Conservation (phyloP, 2,329 filamentous ascomycete genomes). For the Aspergillus sp. region DNA sequence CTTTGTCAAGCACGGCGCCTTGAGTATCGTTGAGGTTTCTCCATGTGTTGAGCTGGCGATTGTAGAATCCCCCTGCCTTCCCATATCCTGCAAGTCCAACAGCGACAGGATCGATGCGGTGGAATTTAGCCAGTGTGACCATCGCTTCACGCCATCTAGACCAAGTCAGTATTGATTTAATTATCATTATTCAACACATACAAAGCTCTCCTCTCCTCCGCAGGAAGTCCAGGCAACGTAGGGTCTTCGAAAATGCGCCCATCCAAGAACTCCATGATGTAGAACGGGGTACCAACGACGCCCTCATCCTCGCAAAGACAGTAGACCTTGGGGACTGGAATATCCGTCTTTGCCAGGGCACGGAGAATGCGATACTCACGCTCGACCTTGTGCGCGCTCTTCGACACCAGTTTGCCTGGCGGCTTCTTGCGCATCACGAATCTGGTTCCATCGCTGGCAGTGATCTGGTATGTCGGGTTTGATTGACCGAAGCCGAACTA, state of each 20-base stretch:
- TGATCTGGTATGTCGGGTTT: constrained; percentile 94
- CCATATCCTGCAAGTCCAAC: constrained; percentile 75
- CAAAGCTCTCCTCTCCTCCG: constrained; percentile 71
- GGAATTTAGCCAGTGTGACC: constrained; percentile 78
- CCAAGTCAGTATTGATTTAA: too few relatives aligned
- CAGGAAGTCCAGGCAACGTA: constrained; percentile 68
- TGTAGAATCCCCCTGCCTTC: constrained; percentile 73
- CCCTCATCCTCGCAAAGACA: constrained; percentile 79
- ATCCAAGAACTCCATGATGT: constrained; percentile 94
- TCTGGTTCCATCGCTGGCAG: constrained; percentile 64
- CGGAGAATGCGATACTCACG: constrained; percentile 90
- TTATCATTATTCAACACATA: constrained; percentile 31
- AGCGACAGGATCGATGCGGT: constrained; percentile 65
- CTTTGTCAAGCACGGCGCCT: constrained; percentile 70
- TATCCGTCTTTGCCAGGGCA: constrained; percentile 74
- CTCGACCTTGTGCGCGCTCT: constrained; percentile 94
- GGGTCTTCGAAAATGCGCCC: constrained; percentile 93
- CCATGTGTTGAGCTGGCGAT: constrained; percentile 82
- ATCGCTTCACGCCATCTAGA: constrained; percentile 80
- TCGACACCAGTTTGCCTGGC: constrained; percentile 87
- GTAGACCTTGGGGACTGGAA: constrained; percentile 81
- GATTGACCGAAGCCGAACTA: constrained; percentile 97
- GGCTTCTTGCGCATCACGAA: constrained; percentile 98
- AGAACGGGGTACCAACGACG: constrained; percentile 88
- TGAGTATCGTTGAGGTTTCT: constrained; percentile 74